Evolutionary conservation across 1,139 yeast species (phyloP).

Genomic region (Taphrina sp.): DNA sequence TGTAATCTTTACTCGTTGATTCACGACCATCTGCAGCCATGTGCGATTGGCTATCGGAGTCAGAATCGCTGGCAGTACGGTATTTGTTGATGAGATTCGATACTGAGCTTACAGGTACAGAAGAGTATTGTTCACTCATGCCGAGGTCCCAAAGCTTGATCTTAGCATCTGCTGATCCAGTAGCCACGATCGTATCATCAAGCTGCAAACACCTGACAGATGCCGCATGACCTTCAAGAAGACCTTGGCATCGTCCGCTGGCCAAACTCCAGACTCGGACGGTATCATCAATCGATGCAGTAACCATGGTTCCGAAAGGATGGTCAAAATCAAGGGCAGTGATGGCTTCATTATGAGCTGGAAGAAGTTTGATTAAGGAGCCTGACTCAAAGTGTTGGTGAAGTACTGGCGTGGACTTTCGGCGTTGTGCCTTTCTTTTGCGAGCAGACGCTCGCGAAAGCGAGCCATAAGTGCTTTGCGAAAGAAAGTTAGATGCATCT

Average conservation of each 20-base stretch:
- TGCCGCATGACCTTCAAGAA: conserved; percentile 51
- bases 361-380: conserved; percentile 47
- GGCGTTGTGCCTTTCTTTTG: conserved; percentile 36
- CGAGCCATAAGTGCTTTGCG: conserved; percentile 27
- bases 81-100: conserved; percentile 26
- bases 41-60: conserved; percentile 38
- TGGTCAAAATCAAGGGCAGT: conserved; percentile 62
- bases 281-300: conserved; percentile 77
- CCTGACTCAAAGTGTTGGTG: conserved; percentile 64
- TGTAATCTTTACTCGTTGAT: conserved; percentile 7
- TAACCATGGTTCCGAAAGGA: conserved; percentile 70
- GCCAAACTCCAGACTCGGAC: conserved; percentile 82
- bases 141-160: conserved; percentile 60
- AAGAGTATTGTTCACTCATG: conserved; percentile 39
- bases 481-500: conserved; percentile 17
- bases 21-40: conserved; percentile 41
- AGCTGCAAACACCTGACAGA: conserved; percentile 59
- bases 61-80: conserved; percentile 26
- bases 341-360: conserved; percentile 56
- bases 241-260: conserved; percentile 47
- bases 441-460: conserved; percentile 18
- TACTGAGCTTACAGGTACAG: conserved; percentile 7
- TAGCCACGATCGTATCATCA: conserved; percentile 54
- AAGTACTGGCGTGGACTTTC: conserved; percentile 58
- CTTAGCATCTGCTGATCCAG: conserved; percentile 65